Evolutionary conservation across 129 eudicot species (phyloP).

Genomic region (Mikania micrantha): DNA sequence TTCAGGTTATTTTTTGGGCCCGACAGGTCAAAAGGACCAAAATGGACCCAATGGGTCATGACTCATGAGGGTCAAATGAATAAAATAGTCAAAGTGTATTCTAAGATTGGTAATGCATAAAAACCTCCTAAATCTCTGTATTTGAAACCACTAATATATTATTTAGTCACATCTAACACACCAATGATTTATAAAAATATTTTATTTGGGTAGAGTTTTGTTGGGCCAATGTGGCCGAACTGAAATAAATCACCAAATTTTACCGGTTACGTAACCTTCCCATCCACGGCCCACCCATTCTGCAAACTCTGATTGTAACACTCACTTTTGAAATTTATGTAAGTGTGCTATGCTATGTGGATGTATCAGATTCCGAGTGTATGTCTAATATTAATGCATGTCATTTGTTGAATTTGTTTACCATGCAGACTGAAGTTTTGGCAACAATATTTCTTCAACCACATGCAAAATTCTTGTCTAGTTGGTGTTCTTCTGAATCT

Average conservation of each 20-base stretch:
- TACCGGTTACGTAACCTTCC: not conserved
- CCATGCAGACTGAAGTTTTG: slow-evolving; percentile 66
- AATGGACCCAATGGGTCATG: not conserved
- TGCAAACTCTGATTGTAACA: not conserved
- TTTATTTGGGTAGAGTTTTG: not conserved
- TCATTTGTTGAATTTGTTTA: slow-evolving; percentile 3
- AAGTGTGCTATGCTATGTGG: not conserved
- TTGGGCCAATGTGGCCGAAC: not conserved
- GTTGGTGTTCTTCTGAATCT: slow-evolving; percentile 91
- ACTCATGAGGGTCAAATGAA: not conserved
- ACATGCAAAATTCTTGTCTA: slow-evolving; percentile 67
- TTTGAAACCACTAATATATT: not conserved
- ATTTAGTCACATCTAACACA: not conserved
- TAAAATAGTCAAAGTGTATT: not conserved
- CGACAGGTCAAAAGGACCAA: not conserved
- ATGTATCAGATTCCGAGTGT: not conserved
- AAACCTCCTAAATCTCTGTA: not conserved
- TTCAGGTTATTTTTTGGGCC: not conserved
- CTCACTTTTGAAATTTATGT: not conserved
- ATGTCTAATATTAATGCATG: not conserved
- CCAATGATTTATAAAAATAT: not conserved
- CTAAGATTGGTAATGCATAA: not conserved
- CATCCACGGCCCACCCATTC: not conserved
- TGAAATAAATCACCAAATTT: not conserved
- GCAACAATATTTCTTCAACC: slow-evolving; percentile 53